These are phyloP conservation scores for Aspergillus caelatus DNA, from an alignment of 2,329 filamentous ascomycete genomes.

Conservation along the genomic window DNA sequence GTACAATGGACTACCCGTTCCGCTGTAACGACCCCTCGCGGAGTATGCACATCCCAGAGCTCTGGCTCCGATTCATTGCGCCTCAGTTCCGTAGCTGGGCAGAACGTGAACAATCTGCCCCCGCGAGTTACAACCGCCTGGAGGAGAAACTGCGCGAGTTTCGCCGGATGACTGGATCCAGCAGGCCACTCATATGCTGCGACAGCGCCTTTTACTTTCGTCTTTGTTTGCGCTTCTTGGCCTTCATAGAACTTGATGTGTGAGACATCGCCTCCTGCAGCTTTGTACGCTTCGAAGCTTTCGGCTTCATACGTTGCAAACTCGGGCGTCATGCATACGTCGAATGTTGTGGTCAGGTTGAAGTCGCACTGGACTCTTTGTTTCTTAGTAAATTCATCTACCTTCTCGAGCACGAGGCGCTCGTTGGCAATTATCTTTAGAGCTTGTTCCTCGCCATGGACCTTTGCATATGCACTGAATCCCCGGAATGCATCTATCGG, in stretches of 20 bases:
- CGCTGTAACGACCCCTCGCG: conserved; percentile 19
- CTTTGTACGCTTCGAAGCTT: conserved; percentile 42
- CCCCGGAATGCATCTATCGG: conserved; percentile 50
- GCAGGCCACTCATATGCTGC: conserved; percentile 57
- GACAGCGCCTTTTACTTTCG: conserved; percentile 42
- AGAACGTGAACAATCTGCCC: conserved; percentile 47
- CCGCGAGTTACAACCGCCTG: conserved; percentile 41
- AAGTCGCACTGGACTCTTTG: background rate
- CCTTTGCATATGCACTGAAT: conserved; percentile 46
- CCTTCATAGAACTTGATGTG: background rate
- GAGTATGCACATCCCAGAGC: conserved; percentile 1
- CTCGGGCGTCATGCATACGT: conserved; percentile 52
- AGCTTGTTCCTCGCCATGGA: conserved; percentile 49
- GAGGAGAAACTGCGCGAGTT: conserved; percentile 54
- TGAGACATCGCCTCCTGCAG: conserved; percentile 40
- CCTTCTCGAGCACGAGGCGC: conserved; percentile 40
- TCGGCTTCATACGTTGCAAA: conserved; percentile 50
- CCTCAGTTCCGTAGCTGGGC: conserved; percentile 38
- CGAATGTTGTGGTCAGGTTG: conserved; percentile 19
- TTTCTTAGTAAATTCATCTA: background rate
- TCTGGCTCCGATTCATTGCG: conserved; percentile 2
- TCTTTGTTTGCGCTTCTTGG: background rate
- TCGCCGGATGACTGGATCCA: conserved; percentile 53
- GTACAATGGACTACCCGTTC: conserved; percentile 29
- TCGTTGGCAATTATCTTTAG: conserved; percentile 52